These are phyloP conservation scores for Collybia mongolica DNA, from an alignment of 768 basidiomycete genomes.

Conservation along the genomic window DNA sequence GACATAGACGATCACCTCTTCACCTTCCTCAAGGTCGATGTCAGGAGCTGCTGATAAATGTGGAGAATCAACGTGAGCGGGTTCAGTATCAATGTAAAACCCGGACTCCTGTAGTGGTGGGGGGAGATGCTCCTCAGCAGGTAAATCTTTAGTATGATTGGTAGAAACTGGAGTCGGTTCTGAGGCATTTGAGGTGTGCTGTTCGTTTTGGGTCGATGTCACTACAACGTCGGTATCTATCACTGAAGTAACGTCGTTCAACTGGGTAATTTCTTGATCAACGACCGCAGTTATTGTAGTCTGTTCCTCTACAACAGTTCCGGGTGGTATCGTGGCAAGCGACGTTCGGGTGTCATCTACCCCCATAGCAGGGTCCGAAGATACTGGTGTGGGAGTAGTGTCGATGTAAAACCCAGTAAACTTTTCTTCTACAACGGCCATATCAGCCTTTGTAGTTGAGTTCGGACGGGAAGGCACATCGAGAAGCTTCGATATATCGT, in stretches of 20 bases:
- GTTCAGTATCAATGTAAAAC: constrained; percentile 42
- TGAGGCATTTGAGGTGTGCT: too few species aligned
- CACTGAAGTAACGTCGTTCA: too few species aligned
- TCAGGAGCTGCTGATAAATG: constrained; percentile 10
- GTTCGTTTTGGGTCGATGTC: too few species aligned
- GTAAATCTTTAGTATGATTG: neutral
- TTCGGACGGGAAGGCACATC: constrained; percentile 22
- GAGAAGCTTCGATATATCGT: constrained; percentile 50
- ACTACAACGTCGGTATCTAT: too few species aligned
- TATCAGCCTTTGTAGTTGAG: constrained; percentile 7
- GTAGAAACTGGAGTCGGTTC: neutral
- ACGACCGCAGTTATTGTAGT: neutral
- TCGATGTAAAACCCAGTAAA: constrained; percentile 33
- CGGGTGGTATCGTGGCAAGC: neutral
- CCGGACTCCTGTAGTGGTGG: neutral
- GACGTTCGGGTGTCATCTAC: neutral
- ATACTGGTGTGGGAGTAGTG: neutral
- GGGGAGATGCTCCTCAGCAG: neutral
- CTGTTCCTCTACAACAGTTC: neutral
- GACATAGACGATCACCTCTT: constrained; percentile 76
- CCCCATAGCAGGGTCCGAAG: neutral
- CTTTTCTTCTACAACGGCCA: constrained; percentile 26
- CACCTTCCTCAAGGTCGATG: constrained; percentile 39
- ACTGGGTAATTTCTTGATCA: neutral
- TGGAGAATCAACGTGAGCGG: constrained; percentile 18